phyloP scores from a whole-genome alignment of 2,329 filamentous ascomycete species.

The Orbilia oligospora region DNA sequence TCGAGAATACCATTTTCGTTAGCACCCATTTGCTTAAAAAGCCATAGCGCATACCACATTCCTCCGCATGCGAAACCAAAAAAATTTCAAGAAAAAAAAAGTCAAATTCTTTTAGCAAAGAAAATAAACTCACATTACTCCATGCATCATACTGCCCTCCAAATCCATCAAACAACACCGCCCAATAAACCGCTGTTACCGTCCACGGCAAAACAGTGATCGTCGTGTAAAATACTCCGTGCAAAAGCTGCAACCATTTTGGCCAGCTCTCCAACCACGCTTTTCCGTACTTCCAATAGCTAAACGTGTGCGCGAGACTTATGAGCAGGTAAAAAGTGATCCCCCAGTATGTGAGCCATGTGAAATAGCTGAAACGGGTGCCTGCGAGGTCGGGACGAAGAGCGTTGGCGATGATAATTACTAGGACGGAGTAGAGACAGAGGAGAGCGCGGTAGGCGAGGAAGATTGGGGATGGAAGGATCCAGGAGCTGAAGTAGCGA shows the following conservation, averaged over 20 bases:
- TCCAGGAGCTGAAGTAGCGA: constrained; percentile 84
- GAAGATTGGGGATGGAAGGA: constrained; percentile 77
- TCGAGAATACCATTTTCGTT: constrained; percentile 28
- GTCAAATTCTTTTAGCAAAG: background rate
- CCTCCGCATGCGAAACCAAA: background rate
- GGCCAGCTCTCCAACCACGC: constrained; percentile 74
- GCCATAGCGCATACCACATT: constrained; percentile 11
- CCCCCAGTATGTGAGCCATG: constrained; percentile 85
- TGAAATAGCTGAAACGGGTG: constrained; percentile 84
- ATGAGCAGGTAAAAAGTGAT: constrained; percentile 80
- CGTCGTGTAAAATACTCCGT: constrained; percentile 76
- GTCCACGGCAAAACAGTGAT: constrained; percentile 77
- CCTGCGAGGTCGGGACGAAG: constrained; percentile 72
- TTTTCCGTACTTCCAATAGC: constrained; percentile 72
- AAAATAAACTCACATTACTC: constrained; percentile 67
- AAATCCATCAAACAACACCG: constrained; percentile 72
- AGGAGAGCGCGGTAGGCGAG: constrained; percentile 71
- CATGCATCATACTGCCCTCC: constrained; percentile 72
- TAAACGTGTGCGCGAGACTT: constrained; percentile 75
- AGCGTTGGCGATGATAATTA: constrained; percentile 78
- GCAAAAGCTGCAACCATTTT: constrained; percentile 75
- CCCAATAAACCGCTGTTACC: constrained; percentile 81
- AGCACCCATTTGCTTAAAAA: constrained; percentile 6
- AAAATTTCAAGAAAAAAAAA: too few relatives aligned
- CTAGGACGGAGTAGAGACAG: constrained; percentile 78